Percentiles rank a stretch among this genome's conserved stretches.
These are phyloP conservation scores for Ophiognomonia clavigignenti-juglandacearum DNA, from an alignment of 2,329 filamentous ascomycete species.

Conservation along the genomic window DNA sequence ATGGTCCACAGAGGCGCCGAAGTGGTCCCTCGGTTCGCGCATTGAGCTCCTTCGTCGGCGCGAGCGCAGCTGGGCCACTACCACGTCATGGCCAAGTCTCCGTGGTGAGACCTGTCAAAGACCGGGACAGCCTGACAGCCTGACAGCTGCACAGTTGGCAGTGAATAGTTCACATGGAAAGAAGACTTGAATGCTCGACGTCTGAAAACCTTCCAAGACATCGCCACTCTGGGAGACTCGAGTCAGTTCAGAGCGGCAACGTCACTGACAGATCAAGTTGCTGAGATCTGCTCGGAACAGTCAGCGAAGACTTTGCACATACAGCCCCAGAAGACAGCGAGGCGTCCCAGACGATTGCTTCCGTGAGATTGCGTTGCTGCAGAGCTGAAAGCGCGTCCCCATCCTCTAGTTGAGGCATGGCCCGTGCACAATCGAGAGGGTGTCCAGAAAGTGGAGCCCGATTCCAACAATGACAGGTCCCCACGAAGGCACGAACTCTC, in stretches of 20 bases:
- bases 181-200: too few relatives aligned
- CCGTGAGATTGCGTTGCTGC: neutral
- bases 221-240: constrained; percentile 6
- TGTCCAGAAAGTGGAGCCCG: neutral
- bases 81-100: constrained; percentile 4
- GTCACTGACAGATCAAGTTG: neutral
- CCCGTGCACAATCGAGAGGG: neutral
- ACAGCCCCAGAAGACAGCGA: neutral
- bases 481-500: too few relatives aligned
- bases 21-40: neutral
- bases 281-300: neutral
- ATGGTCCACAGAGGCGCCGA: constrained; percentile 8
- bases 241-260: constrained; percentile 9
- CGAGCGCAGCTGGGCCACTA: neutral
- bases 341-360: neutral
- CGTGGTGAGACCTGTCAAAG: too few relatives aligned
- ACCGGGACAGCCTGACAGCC: too few relatives aligned
- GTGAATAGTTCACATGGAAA: neutral
- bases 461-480: too few relatives aligned
- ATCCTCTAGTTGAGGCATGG: neutral
- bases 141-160: too few relatives aligned
- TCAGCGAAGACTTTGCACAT: neutral
- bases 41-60: neutral
- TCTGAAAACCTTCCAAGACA: neutral
- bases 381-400: neutral